Evolutionary conservation across 768 basidiomycete genomes (phyloP), one percentile per base, ranked within the genome.

Genomic region (Collybia nuda): DNA sequence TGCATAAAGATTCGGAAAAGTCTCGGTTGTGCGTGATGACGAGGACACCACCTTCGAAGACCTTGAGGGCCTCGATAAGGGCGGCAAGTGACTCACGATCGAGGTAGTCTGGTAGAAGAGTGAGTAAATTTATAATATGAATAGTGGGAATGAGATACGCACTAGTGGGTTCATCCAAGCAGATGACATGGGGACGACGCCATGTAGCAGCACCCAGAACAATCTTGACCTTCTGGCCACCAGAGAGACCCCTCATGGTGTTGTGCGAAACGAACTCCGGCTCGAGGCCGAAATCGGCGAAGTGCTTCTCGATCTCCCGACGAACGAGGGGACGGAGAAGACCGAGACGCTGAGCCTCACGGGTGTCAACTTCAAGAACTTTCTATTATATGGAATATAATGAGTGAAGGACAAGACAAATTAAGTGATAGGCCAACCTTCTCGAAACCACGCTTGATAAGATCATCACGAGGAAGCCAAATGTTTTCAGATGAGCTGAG

Each of bases 61-160:
- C 80, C 84, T 98, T 97, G 75, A 99, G 84, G 7, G 96, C 97
- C 62, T 94, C 90, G 66, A 99, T 99, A 71, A 99, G 86, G 29
- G 97, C 97, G 60, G 97, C 97, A 62, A 99, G 86, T 57, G 97
- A 99, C 75, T 99, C 97, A 70, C 97, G 91, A 79, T 98, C 97
- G 70, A 99, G 86, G 80, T 98, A 99, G 82, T 99, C 88, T 87
- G 63, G 29, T 53, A 41, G 26, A 55, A 28, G 32, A 47, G 52
- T 59, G 6, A 62, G 32, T 37, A 50, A 23, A 2, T 8, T n/a
- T n/a, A n/a, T n/a, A n/a, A 18, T 29, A 7, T 14, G 6, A 12
- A 5, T 37, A 50, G 24, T 26, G 14, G 18, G 3, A 19, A 46
- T 48, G 35, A 22, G 23, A 71, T 32, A 32, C 85, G 23, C 62